Evolutionary conservation across 306 rosid species (phyloP).

Genomic region (Potentilla sterilis): DNA sequence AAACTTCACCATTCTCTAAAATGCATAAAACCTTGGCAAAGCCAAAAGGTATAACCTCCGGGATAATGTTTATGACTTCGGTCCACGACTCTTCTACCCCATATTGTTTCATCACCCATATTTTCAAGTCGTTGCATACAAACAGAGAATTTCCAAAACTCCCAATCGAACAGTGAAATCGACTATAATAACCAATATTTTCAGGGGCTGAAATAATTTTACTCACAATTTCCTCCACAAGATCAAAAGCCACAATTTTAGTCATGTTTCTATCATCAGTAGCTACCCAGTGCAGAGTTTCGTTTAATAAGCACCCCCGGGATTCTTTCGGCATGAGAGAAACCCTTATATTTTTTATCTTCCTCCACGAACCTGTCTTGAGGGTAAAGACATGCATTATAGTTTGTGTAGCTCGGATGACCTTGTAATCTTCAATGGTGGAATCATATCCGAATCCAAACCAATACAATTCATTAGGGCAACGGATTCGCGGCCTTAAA

Average conservation of each 20-base stretch:
- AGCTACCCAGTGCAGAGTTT: not conserved
- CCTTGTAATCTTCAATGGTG: not conserved
- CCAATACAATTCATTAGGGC: too few species aligned
- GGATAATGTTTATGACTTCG: not conserved
- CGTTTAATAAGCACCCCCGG: not conserved
- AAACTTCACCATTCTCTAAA: slow-evolving; percentile 10
- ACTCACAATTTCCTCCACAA: too few species aligned
- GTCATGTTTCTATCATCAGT: too few species aligned
- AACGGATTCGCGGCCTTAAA: too few species aligned
- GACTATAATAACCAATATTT: too few species aligned
- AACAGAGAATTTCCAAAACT: not conserved
- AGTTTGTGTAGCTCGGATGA: not conserved
- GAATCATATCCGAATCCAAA: not conserved
- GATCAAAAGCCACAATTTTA: too few species aligned
- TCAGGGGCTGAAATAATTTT: too few species aligned
- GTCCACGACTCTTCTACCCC: slow-evolving; percentile 3
- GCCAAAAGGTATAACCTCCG: not conserved
- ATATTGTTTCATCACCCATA: slow-evolving; percentile 13
- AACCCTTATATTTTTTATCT: too few species aligned
- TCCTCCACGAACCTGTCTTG: not conserved
- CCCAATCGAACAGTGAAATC: too few species aligned
- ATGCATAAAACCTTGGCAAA: not conserved
- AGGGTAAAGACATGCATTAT: not conserved
- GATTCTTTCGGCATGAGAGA: too few species aligned
- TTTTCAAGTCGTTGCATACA: not conserved